Evolutionary conservation across 495 filamentous ascomycete species (phyloP).

Genomic region (Neurospora sp.): DNA sequence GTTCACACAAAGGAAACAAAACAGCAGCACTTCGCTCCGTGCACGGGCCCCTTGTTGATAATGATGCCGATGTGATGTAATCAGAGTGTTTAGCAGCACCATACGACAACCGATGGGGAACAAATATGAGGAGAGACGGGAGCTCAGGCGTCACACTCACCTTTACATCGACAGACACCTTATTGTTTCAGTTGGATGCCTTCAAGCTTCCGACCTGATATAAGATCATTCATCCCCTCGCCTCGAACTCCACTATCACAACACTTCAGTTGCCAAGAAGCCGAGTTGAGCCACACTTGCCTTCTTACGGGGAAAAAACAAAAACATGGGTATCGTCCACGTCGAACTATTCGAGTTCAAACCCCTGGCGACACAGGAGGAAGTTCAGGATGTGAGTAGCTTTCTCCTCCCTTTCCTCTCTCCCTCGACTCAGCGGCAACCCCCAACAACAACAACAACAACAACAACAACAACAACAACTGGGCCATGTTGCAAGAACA

Average conservation of each 20-base stretch:
- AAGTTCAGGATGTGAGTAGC: constrained; percentile 1
- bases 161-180: no score
- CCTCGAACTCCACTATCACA: no score
- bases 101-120: neutral
- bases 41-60: neutral
- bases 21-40: no score
- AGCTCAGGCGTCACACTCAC: neutral
- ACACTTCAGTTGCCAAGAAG: no score
- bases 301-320: no score
- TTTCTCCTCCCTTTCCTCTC: neutral
- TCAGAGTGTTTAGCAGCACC: no score
- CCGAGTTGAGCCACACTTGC: no score
- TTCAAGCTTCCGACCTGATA: neutral
- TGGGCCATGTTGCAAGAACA: neutral
- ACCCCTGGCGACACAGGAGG: constrained; percentile 5
- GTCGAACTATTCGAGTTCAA: constrained; percentile 3
- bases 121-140: neutral
- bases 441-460: neutral
- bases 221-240: neutral
- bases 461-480: neutral
- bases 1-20: neutral
- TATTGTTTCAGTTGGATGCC: neutral
- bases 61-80: neutral
- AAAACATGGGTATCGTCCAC: constrained; percentile 2
- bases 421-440: neutral